Evolutionary conservation across 768 basidiomycete species (phyloP).

Genomic region (Daedaleopsis nitida): DNA sequence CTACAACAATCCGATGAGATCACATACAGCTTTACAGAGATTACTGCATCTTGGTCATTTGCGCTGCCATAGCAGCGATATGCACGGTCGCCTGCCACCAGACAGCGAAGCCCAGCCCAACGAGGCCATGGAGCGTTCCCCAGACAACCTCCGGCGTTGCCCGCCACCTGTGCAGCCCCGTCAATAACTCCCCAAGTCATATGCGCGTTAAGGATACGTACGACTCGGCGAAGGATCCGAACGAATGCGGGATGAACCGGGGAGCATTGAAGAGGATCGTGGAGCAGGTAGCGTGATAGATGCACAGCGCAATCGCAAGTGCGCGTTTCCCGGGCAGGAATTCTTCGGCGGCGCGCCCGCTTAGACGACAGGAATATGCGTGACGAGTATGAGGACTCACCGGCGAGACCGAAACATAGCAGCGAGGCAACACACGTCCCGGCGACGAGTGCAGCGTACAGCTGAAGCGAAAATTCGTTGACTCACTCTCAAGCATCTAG

Average conservation of each 20-base stretch:
- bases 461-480: conserved; percentile 37
- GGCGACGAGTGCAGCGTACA: conserved; percentile 66
- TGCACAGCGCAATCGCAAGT: conserved; percentile 70
- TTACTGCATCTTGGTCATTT: conserved; percentile 24
- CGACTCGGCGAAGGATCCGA: conserved; percentile 64
- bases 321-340: conserved; percentile 87
- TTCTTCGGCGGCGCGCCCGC: conserved; percentile 42
- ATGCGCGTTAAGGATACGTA: conserved; percentile 39
- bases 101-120: conserved; percentile 69
- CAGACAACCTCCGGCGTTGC: conserved; percentile 74
- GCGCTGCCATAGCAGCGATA: conserved; percentile 21
- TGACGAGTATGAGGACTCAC: conserved; percentile 38
- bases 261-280: conserved; percentile 77
- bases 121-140: conserved; percentile 70
- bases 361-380: background rate
- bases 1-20: background rate
- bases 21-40: background rate
- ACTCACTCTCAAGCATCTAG: background rate
- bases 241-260: conserved; percentile 74
- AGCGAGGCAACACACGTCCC: conserved; percentile 62
- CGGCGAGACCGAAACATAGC: conserved; percentile 72
- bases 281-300: conserved; percentile 75
- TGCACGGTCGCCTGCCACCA: conserved; percentile 85
- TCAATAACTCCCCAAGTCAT: background rate
- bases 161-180: conserved; percentile 44